These are phyloP conservation scores for Shiraia sp. DNA, from an alignment of 2,329 filamentous ascomycete genomes.

Conservation along the genomic window DNA sequence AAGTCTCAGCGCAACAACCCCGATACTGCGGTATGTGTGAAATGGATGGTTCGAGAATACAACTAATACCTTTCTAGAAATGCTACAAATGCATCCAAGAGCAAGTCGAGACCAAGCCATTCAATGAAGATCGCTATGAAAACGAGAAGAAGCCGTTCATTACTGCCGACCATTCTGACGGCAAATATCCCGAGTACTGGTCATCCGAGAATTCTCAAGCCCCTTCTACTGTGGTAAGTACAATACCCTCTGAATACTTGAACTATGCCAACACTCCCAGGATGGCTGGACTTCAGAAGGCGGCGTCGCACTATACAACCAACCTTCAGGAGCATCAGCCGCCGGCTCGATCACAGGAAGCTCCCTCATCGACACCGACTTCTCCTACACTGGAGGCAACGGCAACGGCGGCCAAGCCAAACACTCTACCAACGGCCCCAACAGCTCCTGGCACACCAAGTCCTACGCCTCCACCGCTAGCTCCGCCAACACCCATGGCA, in stretches of 20 bases:
- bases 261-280: slow-evolving; percentile 15
- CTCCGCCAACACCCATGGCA: slow-evolving; percentile 23
- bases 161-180: slow-evolving; percentile 15
- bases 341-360: slow-evolving; percentile 7
- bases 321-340: slow-evolving; percentile 22
- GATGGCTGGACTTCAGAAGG: slow-evolving; percentile 13
- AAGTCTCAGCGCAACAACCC: slow-evolving; percentile 53
- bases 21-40: slow-evolving; percentile 50
- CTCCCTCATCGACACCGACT: slow-evolving; percentile 26
- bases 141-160: slow-evolving; percentile 23
- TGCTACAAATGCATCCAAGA: slow-evolving; percentile 38
- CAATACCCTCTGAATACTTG: background rate
- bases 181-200: slow-evolving; percentile 27
- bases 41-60: background rate
- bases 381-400: slow-evolving; percentile 5
- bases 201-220: slow-evolving; percentile 6
- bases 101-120: slow-evolving; percentile 24
- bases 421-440: slow-evolving; percentile 15
- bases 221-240: slow-evolving; percentile 24
- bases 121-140: slow-evolving; percentile 40
- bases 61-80: slow-evolving; percentile 20
- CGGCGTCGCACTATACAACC: slow-evolving; percentile 19
- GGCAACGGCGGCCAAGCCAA: slow-evolving; percentile 6
- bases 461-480: slow-evolving; percentile 12
- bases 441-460: slow-evolving; percentile 30